phyloP scores from a whole-genome alignment of 2,329 filamentous ascomycete genomes.

The Penicillium freii region DNA sequence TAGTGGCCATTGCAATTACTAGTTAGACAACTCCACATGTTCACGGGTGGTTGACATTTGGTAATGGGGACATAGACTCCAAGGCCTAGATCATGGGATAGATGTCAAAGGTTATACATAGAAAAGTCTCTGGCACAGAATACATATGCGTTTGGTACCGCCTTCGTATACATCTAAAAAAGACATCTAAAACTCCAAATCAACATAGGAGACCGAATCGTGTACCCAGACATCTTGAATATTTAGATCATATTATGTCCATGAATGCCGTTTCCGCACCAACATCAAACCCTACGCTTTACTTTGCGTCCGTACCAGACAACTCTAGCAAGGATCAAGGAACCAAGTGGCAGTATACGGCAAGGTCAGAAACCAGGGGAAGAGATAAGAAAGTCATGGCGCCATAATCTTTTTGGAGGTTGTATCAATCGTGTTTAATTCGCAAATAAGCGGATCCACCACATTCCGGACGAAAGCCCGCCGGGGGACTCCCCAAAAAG shows the following conservation, averaged over 20 bases:
- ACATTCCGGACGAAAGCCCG: conserved; percentile 27
- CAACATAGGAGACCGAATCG: background rate
- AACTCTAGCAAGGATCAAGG: background rate
- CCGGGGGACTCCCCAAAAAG: conserved; percentile 26
- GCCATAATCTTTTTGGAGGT: conserved; percentile 29
- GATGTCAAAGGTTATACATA: too few species aligned
- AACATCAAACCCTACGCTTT: background rate
- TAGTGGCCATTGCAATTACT: background rate
- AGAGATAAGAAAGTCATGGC: conserved; percentile 23
- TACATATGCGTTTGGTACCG: too few species aligned
- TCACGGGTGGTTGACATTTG: background rate
- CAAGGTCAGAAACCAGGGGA: background rate
- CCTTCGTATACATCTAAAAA: too few species aligned
- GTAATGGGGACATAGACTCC: background rate
- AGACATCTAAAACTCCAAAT: background rate
- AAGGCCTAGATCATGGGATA: background rate
- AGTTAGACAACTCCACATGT: background rate
- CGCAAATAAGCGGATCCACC: conserved; percentile 23
- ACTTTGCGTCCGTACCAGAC: background rate
- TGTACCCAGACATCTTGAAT: background rate
- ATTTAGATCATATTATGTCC: background rate
- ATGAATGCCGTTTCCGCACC: background rate
- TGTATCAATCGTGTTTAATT: conserved; percentile 32
- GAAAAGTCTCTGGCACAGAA: too few species aligned
- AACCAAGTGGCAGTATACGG: conserved; percentile 1